These are phyloP conservation scores for Coffea canephora DNA, from an alignment of 257 asterid species.

Conservation along the genomic window DNA sequence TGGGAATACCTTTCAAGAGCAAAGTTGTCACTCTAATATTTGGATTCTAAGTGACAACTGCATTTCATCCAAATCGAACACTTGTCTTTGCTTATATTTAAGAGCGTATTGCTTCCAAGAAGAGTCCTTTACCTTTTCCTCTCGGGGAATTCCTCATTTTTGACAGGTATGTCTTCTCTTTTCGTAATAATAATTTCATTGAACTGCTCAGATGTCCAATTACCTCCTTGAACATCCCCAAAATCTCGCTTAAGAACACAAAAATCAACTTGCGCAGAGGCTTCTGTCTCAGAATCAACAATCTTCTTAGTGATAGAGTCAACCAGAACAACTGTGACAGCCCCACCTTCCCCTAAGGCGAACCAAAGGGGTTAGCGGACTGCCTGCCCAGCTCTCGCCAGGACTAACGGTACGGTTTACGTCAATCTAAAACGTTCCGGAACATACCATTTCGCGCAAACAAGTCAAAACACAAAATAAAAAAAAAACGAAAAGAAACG, in stretches of 20 bases:
- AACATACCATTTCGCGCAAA: no score
- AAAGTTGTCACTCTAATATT: no score
- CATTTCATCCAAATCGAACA: conserved; percentile 27
- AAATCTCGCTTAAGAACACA: conserved; percentile 33
- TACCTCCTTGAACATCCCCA: conserved; percentile 20
- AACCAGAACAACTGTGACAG: conserved; percentile 36
- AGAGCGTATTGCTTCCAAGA: conserved; percentile 26
- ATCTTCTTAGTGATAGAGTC: conserved; percentile 29
- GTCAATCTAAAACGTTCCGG: no score
- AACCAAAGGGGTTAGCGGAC: no score
- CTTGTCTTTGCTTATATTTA: conserved; percentile 33
- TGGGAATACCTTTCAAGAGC: no score
- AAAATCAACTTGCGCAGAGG: conserved; percentile 35
- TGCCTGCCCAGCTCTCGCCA: no score
- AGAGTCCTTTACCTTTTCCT: conserved; percentile 37
- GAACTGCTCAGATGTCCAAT: conserved; percentile 36
- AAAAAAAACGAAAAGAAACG: no score
- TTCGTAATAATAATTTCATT: conserved; percentile 14
- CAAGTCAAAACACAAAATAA: no score
- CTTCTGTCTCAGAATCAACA: conserved; percentile 33
- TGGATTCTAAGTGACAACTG: background rate
- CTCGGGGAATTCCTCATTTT: conserved; percentile 7
- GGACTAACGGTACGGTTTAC: no score
- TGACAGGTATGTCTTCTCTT: conserved; percentile 24
- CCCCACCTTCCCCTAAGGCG: no score